Percentiles rank a stretch among this genome's conserved stretches.
Conservation (phyloP, 208 protist species). For the Leishmania arabica region DNA sequence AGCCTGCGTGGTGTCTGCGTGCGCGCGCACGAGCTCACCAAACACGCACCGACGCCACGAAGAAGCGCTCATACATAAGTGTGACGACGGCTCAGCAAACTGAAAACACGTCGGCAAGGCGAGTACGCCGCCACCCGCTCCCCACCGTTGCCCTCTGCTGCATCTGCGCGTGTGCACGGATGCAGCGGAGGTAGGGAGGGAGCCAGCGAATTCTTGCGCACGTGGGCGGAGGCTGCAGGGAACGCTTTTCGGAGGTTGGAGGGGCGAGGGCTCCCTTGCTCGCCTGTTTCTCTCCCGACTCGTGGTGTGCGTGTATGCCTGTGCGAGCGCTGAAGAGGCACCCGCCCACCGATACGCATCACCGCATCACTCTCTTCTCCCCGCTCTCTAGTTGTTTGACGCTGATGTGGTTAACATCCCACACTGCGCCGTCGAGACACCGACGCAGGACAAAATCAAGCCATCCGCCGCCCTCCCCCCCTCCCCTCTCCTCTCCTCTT, state of each 20-base stretch:
- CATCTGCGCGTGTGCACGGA: not conserved
- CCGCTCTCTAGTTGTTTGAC: no score
- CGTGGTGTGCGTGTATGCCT: not conserved
- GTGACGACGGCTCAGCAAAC: no score
- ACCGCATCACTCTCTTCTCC: not conserved
- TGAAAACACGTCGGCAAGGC: no score
- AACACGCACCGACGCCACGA: no score
- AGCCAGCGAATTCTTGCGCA: no score
- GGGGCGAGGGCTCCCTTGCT: no score
- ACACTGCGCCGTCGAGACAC: no score
- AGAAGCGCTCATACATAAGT: not conserved
- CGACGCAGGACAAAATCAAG: no score
- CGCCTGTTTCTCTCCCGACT: no score
- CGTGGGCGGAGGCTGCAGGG: no score
- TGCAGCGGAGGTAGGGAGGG: not conserved
- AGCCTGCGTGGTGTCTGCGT: not conserved
- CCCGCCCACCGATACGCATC: not conserved
- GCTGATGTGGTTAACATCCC: not conserved
- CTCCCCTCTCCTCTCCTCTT: not conserved
- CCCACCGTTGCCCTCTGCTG: not conserved
- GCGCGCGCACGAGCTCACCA: not conserved
- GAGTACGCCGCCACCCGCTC: not conserved
- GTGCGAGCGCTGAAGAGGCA: not conserved
- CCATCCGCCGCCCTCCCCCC: no score
- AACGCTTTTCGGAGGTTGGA: no score